Percentiles rank a stretch among this genome's conserved stretches.
Conservation (phyloP, 306 rosid species). For the Hippophae tibetana region DNA sequence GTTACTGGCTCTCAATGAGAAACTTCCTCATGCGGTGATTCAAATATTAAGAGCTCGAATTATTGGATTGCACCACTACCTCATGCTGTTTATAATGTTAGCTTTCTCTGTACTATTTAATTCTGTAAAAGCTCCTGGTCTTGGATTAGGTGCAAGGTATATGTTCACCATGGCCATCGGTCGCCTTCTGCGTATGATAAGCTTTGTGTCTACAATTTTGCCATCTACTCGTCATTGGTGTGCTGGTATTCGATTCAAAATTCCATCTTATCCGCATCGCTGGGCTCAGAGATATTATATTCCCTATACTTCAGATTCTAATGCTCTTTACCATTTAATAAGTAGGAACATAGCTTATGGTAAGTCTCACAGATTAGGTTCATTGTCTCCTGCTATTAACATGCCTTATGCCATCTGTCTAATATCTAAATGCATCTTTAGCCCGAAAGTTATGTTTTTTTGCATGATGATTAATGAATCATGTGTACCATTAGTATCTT, state of each 20-base stretch:
- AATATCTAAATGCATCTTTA: too few relatives aligned
- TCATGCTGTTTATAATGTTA: slow-evolving; percentile 91
- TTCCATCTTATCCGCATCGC: slow-evolving; percentile 61
- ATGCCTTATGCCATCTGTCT: background rate
- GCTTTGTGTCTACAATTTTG: slow-evolving; percentile 70
- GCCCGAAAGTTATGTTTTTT: too few relatives aligned
- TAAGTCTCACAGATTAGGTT: slow-evolving; percentile 23
- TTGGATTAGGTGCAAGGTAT: slow-evolving; percentile 90
- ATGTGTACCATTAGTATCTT: too few relatives aligned
- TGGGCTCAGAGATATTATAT: slow-evolving; percentile 87
- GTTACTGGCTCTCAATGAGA: slow-evolving; percentile 77
- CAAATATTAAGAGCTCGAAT: slow-evolving; percentile 71
- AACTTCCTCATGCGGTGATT: slow-evolving; percentile 58
- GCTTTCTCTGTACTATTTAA: slow-evolving; percentile 87
- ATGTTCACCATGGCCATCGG: slow-evolving; percentile 96
- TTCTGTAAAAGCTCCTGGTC: slow-evolving; percentile 88
- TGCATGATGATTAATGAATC: too few relatives aligned
- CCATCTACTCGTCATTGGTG: slow-evolving; percentile 98
- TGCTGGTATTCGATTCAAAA: slow-evolving; percentile 50
- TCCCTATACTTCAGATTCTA: slow-evolving; percentile 63
- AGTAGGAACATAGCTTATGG: slow-evolving; percentile 62
- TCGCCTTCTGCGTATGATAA: slow-evolving; percentile 78
- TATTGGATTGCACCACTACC: slow-evolving; percentile 77
- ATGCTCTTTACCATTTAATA: slow-evolving; percentile 52
- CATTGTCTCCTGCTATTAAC: background rate